Base-by-base conservation (phyloP, 139 green algal genomes). In the Picochlorum sp. region DNA sequence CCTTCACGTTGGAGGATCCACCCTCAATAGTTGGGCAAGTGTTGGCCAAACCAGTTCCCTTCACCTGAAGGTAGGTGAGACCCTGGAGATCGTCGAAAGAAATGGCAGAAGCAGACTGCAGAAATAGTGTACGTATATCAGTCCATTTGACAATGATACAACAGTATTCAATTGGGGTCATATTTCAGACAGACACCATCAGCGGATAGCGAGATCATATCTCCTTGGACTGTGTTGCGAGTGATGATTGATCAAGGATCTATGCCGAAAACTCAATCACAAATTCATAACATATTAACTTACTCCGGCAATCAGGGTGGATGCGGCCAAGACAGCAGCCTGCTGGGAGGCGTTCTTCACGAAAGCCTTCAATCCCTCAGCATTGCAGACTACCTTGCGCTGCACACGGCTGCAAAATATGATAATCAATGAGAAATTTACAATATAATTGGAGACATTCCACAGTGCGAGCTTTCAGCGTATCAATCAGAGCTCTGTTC, bases 21-120 rank as follows among this genome's bases (percentile, higher is more conserved):
- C 46, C 66, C 46, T 87, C 76, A 41, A 98, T 74, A 16, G 94
- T 85, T 23, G 94, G 87, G 94, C 94, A 99, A 58, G 94, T 97
- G 91, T 99, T 99, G 77, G 94, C 94, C 58, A 97, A 74, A 67
- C 94, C 94, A 16, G 81, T 89, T 62, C 94, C 94, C 89, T 99
- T 99, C 41, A 99, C 90, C 80, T 99, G 90, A 44, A 95, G 75
- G 84, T 99, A 99, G 65, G 94, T 97, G 73, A 97, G 83, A 62
- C 84, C 82, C 73, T 97, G 88, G 26, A 97, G 77, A 82, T 98
- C 79, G 62, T 98, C 93, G 72, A 88, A 97, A 75, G 86, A 96
- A 41, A 98, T 64, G 8, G 90, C 92, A 45, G 82, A 80, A 50
- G 88, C 90, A 61, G 65, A 69, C 71, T 78, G 46, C 46, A 56